A percentile compares a stretch with the other conserved stretches of the same genome.
Conservation (phyloP, 176 grass and related monocot genomes). For the Alopecurus myosuroides region DNA sequence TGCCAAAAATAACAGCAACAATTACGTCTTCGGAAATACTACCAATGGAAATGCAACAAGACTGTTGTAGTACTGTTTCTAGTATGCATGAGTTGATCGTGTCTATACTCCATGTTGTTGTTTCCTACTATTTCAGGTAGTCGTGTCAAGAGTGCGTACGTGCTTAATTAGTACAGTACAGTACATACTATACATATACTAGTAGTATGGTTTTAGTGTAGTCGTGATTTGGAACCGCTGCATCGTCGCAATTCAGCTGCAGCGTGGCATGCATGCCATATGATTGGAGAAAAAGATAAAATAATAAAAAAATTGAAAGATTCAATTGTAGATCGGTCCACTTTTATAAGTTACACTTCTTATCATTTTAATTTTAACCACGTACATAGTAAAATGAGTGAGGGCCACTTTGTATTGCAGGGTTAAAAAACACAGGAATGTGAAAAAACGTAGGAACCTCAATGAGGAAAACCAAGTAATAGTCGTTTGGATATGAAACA, state of each 20-base stretch:
- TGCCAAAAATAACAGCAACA: slow-evolving; percentile 7
- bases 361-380: no score
- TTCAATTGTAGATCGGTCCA: not conserved
- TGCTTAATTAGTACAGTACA: not conserved
- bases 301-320: not conserved
- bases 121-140: slow-evolving; percentile 12
- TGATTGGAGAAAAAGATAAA: not conserved
- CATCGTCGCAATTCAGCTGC: not conserved
- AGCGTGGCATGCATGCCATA: not conserved
- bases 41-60: slow-evolving; percentile 18
- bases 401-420: no score
- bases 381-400: no score
- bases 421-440: no score
- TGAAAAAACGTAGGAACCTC: no score
- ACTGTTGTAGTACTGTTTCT: slow-evolving; percentile 23
- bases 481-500: no score
- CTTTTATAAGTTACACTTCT: no score
- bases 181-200: not conserved
- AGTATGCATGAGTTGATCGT: not conserved
- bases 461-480: no score
- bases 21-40: slow-evolving; percentile 35
- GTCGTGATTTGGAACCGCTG: slow-evolving; percentile 1
- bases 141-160: not conserved
- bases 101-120: slow-evolving; percentile 21
- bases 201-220: not conserved